Evolutionary conservation across 1,139 yeast genomes (phyloP).

Genomic region (Suhomyces coccinellae): DNA sequence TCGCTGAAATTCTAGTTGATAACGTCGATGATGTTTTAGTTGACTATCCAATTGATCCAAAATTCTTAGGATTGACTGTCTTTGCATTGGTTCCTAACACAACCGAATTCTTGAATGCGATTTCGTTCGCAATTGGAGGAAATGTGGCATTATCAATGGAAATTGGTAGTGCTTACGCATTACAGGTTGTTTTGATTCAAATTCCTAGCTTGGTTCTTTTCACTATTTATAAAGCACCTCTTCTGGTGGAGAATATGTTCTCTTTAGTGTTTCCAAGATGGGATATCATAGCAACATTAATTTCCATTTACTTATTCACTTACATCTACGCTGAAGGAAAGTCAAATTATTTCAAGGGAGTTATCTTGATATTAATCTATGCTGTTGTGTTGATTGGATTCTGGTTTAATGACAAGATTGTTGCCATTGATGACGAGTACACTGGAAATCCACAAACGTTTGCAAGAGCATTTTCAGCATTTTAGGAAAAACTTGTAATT

Average conservation of each 20-base stretch:
- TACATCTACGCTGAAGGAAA: constrained; percentile 97
- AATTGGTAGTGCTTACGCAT: constrained; percentile 95
- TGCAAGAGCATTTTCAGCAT: not conserved
- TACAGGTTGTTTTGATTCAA: constrained; percentile 94
- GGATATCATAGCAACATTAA: constrained; percentile 86
- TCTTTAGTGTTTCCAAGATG: constrained; percentile 90
- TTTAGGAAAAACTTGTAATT: not conserved
- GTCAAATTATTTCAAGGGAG: constrained; percentile 93
- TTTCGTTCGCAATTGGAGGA: constrained; percentile 93
- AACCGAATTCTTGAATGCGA: constrained; percentile 95
- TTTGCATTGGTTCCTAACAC: constrained; percentile 97
- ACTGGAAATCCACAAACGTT: constrained; percentile 8
- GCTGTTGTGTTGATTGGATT: constrained; percentile 79
- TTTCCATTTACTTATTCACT: constrained; percentile 86
- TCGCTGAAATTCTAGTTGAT: constrained; percentile 92
- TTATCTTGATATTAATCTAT: constrained; percentile 79
- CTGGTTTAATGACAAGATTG: constrained; percentile 58
- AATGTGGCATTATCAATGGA: constrained; percentile 96
- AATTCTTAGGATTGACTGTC: constrained; percentile 87
- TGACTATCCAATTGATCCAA: constrained; percentile 78
- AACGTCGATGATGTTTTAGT: constrained; percentile 88
- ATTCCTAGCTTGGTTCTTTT: constrained; percentile 87
- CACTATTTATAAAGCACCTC: constrained; percentile 52
- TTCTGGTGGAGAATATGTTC: constrained; percentile 55
- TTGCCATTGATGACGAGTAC: constrained; percentile 36